Percentiles rank a stretch among this genome's conserved stretches.
Evolutionary conservation across 331 rosid species (phyloP).

Genomic region (Spiraea crenata): DNA sequence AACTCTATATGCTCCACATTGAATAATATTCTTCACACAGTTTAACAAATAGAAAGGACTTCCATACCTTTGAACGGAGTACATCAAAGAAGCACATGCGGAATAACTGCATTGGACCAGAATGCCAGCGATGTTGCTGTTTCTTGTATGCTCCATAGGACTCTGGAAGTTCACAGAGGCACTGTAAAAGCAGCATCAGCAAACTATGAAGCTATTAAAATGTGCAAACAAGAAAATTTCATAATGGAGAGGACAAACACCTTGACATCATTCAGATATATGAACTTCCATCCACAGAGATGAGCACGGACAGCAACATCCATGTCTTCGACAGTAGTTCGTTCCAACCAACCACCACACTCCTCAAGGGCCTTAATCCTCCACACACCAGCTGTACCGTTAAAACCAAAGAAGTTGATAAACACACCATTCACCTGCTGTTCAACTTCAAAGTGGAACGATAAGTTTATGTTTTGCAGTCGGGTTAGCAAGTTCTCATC

Average conservation of each 20-base stretch:
- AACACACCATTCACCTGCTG: slow-evolving; percentile 94
- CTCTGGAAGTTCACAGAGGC: slow-evolving; percentile 99
- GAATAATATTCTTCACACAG: background rate
- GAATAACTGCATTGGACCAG: slow-evolving; percentile 98
- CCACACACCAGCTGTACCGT: slow-evolving; percentile 99
- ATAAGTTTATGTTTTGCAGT: slow-evolving; percentile 85
- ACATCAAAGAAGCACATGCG: slow-evolving; percentile 81
- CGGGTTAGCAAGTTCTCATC: slow-evolving; percentile 98
- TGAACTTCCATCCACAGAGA: slow-evolving; percentile 98
- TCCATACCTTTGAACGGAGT: slow-evolving; percentile 84
- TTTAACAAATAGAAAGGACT: background rate
- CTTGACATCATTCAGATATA: slow-evolving; percentile 91
- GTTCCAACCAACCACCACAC: slow-evolving; percentile 98
- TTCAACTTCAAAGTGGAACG: slow-evolving; percentile 98
- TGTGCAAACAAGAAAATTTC: slow-evolving; percentile 9
- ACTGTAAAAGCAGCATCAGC: slow-evolving; percentile 51
- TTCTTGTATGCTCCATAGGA: slow-evolving; percentile 95
- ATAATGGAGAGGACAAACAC: slow-evolving; percentile 34
- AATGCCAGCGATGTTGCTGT: slow-evolving; percentile 99
- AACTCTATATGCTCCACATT: background rate
- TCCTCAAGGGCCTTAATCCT: slow-evolving; percentile 95
- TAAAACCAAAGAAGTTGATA: slow-evolving; percentile 93
- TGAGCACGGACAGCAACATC: slow-evolving; percentile 98
- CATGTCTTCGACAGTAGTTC: slow-evolving; percentile 99
- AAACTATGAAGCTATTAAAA: slow-evolving; percentile 17